These are phyloP conservation scores for Gyromitra esculenta DNA, from an alignment of 2,329 filamentous ascomycete species.

Conservation along the genomic window DNA sequence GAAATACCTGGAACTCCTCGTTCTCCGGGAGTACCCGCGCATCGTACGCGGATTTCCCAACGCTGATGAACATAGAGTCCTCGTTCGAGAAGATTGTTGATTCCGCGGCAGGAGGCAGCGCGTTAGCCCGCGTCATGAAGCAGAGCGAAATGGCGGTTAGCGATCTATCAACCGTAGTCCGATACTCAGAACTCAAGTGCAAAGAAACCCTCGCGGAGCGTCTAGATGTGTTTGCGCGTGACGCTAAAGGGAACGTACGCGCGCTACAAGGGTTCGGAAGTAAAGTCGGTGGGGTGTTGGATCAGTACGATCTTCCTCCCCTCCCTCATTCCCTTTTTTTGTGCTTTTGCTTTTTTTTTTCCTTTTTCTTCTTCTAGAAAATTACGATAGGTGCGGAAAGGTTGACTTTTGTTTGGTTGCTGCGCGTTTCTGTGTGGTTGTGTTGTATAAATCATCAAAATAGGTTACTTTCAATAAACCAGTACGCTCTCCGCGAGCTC, in stretches of 20 bases:
- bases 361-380: slow-evolving; percentile 2
- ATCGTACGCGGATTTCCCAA: slow-evolving; percentile 72
- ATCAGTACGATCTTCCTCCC: slow-evolving; percentile 64
- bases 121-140: slow-evolving; percentile 81
- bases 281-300: slow-evolving; percentile 79
- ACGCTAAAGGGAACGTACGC: slow-evolving; percentile 46
- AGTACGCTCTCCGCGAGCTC: slow-evolving; percentile 55
- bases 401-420: slow-evolving; percentile 18
- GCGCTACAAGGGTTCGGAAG: slow-evolving; percentile 62
- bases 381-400: slow-evolving; percentile 1
- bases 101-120: slow-evolving; percentile 71
- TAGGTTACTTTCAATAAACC: slow-evolving; percentile 56
- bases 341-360: not conserved
- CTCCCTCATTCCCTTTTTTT: not conserved
- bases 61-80: slow-evolving; percentile 76
- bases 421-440: not conserved
- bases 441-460: not conserved
- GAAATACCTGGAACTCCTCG: slow-evolving; percentile 36
- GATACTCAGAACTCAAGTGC: slow-evolving; percentile 73
- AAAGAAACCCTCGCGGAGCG: slow-evolving; percentile 58
- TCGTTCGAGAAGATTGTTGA: slow-evolving; percentile 79
- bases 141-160: slow-evolving; percentile 78
- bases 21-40: slow-evolving; percentile 45
- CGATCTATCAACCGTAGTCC: slow-evolving; percentile 76
- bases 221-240: slow-evolving; percentile 52